Evolutionary conservation across 768 basidiomycete genomes (phyloP).

Genomic region (Amanita muscaria): DNA sequence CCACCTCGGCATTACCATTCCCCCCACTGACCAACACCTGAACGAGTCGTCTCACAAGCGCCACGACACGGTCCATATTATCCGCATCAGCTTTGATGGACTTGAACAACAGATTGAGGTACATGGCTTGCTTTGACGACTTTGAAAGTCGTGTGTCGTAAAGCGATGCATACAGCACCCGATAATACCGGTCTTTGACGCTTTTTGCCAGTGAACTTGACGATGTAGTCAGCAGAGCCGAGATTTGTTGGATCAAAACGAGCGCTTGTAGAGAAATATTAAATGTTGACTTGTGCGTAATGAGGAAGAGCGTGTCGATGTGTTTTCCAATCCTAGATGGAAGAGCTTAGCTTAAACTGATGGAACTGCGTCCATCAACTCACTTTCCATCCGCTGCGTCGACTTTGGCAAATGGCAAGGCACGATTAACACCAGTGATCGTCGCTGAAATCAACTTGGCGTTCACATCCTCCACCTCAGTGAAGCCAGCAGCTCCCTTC

Average conservation of each 20-base stretch:
- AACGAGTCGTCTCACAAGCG: slow-evolving; percentile 75
- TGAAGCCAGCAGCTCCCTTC: slow-evolving; percentile 56
- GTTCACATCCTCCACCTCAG: slow-evolving; percentile 70
- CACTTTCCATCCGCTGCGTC: slow-evolving; percentile 61
- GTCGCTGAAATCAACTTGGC: slow-evolving; percentile 84
- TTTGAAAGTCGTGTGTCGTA: slow-evolving; percentile 71
- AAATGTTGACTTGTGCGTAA: slow-evolving; percentile 94
- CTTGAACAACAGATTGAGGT: slow-evolving; percentile 89
- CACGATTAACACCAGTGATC: slow-evolving; percentile 90
- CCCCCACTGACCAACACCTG: slow-evolving; percentile 69
- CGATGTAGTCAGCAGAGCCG: slow-evolving; percentile 39
- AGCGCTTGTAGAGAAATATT: slow-evolving; percentile 93
- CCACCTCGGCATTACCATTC: slow-evolving; percentile 73
- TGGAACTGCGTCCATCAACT: no score
- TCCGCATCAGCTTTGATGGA: slow-evolving; percentile 59
- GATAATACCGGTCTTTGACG: slow-evolving; percentile 62
- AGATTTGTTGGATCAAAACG: slow-evolving; percentile 79
- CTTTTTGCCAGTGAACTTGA: slow-evolving; percentile 35
- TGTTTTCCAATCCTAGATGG: slow-evolving; percentile 64
- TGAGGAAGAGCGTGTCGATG: slow-evolving; percentile 87
- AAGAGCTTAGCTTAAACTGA: not conserved
- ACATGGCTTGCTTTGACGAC: slow-evolving; percentile 94
- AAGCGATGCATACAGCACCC: slow-evolving; percentile 84
- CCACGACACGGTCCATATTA: slow-evolving; percentile 55
- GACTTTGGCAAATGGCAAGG: slow-evolving; percentile 84